Evolutionary conservation across 768 basidiomycete genomes (phyloP).

Genomic region (Tulasnella sp.): DNA sequence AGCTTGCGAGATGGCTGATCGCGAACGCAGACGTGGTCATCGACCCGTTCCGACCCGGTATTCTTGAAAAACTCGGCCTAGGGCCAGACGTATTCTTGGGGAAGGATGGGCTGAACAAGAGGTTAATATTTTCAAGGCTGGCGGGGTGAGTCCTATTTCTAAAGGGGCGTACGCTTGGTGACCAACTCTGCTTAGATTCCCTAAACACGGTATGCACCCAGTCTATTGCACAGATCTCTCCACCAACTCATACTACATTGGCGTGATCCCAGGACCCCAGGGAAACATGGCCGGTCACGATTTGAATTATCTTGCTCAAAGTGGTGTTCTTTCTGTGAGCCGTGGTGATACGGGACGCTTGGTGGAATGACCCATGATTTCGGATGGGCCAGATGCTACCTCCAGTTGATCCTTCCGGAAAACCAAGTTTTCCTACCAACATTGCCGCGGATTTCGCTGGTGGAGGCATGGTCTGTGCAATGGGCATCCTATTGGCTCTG

Average conservation of each 20-base stretch:
- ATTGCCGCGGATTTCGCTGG: constrained; percentile 74
- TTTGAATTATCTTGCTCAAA: constrained; percentile 71
- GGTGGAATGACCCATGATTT: background rate
- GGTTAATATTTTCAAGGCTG: constrained; percentile 60
- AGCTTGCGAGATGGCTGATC: constrained; percentile 45
- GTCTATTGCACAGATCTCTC: background rate
- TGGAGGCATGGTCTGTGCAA: constrained; percentile 57
- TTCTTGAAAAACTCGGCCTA: constrained; percentile 62
- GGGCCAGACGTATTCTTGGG: constrained; percentile 66
- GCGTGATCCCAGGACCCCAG: constrained; percentile 40
- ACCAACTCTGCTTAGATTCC: constrained; percentile 32
- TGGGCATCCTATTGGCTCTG: constrained; percentile 64
- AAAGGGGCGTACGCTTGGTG: background rate
- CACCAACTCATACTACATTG: background rate
- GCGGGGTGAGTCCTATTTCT: constrained; percentile 48
- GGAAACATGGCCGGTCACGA: constrained; percentile 82
- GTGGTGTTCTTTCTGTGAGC: constrained; percentile 55
- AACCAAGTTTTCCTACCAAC: constrained; percentile 48
- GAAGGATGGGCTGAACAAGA: constrained; percentile 43
- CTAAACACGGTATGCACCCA: too few species aligned
- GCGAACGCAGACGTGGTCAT: constrained; percentile 63
- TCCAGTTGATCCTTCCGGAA: background rate
- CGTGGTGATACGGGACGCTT: background rate
- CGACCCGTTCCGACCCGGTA: constrained; percentile 74
- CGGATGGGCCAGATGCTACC: background rate